Base-by-base conservation (phyloP, 2,329 filamentous ascomycete species). In the Verruconis gallopava region DNA sequence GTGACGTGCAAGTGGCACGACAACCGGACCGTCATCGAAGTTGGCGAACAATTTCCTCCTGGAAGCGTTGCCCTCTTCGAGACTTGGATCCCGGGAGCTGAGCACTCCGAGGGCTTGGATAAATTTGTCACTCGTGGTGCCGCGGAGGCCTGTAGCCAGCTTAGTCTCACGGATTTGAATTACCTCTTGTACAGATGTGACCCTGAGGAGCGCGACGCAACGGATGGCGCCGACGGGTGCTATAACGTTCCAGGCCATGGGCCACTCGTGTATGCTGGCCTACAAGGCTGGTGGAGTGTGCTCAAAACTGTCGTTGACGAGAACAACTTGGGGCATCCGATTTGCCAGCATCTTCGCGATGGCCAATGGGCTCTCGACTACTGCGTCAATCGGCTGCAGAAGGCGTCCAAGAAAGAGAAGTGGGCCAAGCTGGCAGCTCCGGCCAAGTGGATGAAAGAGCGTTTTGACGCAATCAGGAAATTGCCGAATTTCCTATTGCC, bases 211-310 rank as follows among this genome's bases (percentile, higher is more conserved):
- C 74, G 76, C 37, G 85, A 91, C 50, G 76, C 74, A 4, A 94
- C 82, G 48, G 73, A 72, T 40, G 85, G 85, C 3, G 72, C 74
- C 46, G 85, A 95, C 56, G 89, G 91, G n/a, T 79, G 79, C 5
- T 98, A 96, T 62, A 74, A 79, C 40, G 81, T 98, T 48, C 91
- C 91, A 1, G 79, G 79, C 1, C 69, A 86, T 55, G 89, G 88
- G 2, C 77, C 81, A 45, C 72, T 95, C 33, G 84, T 95, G 2
- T 98, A 96, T 59, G 89, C 89, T 46, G 91, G 91, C 46, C 71
- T 98, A n/a, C 91, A 98, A 59, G 93, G 93, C 28, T 98, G 91
- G 89, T 94, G 89, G 86, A 95, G 86, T 57, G 68, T 94, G 1
- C 66, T 98, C 33, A 80, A 85, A 51, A 71, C 82, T 44, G 81